These are phyloP conservation scores for Allium cepa DNA, from an alignment of 106 monocot genomes.

Conservation along the genomic window DNA sequence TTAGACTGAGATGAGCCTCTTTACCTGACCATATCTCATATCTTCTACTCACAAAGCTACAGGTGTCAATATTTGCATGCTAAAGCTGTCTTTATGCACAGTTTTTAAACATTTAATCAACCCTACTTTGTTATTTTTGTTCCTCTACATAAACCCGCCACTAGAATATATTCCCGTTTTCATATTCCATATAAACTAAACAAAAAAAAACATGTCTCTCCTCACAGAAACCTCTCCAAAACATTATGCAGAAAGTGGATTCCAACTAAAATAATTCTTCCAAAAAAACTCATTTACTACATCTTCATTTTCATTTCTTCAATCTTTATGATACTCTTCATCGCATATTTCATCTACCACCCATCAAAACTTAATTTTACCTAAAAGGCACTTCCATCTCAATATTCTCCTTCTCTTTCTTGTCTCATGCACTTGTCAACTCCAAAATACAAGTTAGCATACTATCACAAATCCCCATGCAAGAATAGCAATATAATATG, in stretches of 20 bases:
- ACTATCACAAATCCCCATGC: conserved; percentile 59
- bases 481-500: conserved; percentile 57
- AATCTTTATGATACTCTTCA: no score
- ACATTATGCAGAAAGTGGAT: conserved; percentile 54
- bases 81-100: background rate
- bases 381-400: conserved; percentile 34
- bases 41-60: no score
- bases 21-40: background rate
- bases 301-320: no score
- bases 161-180: no score
- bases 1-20: background rate
- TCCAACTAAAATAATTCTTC: conserved; percentile 21
- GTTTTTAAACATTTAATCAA: no score
- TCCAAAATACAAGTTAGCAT: conserved; percentile 55
- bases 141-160: no score
- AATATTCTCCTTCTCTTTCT: background rate
- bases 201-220: no score
- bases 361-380: no score
- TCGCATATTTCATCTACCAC: no score
- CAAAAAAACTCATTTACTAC: conserved; percentile 46
- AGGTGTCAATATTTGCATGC: background rate
- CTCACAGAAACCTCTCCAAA: conserved; percentile 68
- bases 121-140: no score
- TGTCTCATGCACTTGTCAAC: conserved; percentile 30
- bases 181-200: no score